These are phyloP conservation scores for Fonsecaea nubica DNA, from an alignment of 2,329 filamentous ascomycete species.

Conservation along the genomic window DNA sequence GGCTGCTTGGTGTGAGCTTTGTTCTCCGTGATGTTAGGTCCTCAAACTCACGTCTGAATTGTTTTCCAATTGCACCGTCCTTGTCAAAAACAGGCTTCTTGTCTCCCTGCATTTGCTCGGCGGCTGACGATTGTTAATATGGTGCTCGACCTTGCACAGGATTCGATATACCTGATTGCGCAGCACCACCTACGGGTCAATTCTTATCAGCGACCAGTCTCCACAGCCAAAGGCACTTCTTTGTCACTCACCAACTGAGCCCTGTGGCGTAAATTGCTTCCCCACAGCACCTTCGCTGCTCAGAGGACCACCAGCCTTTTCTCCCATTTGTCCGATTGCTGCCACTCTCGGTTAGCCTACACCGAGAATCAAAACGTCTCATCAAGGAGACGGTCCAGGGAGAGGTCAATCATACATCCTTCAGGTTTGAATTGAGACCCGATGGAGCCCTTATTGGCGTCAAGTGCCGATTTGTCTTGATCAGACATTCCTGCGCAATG, in stretches of 20 bases:
- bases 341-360: constrained; percentile 45
- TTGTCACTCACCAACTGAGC: constrained; percentile 19
- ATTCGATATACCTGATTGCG: constrained; percentile 25
- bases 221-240: background rate
- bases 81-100: constrained; percentile 36
- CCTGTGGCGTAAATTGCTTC: constrained; percentile 32
- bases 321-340: constrained; percentile 35
- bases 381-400: background rate
- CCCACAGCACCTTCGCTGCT: constrained; percentile 27
- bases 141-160: background rate
- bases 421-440: constrained; percentile 32
- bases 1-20: constrained; percentile 32
- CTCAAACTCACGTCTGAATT: constrained; percentile 29
- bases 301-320: constrained; percentile 29
- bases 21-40: background rate
- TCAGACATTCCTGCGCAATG: constrained; percentile 33
- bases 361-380: constrained; percentile 35
- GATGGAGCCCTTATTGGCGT: constrained; percentile 35
- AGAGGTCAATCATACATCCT: background rate
- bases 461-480: constrained; percentile 32
- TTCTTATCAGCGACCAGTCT: constrained; percentile 40
- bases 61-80: constrained; percentile 30
- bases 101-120: constrained; percentile 34
- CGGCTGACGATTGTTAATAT: constrained; percentile 17
- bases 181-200: constrained; percentile 19